Base-by-base conservation (phyloP, 768 basidiomycete species). In the Calocera viscosa region DNA sequence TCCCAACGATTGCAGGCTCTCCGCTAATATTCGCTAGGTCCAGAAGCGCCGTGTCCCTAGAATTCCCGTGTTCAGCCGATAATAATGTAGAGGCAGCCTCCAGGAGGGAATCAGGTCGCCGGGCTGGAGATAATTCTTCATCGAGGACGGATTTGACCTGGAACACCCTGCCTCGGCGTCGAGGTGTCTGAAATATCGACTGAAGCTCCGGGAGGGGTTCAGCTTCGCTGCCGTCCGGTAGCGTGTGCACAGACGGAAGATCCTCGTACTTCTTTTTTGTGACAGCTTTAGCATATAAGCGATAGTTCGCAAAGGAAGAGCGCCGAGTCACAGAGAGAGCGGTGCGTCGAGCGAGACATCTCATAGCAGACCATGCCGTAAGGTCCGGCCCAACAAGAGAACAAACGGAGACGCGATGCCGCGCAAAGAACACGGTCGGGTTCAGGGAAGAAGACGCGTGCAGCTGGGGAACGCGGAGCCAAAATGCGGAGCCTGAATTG, bases 251-350 rank as follows among this genome's bases (percentile, higher is more conserved):
- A 26, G 77, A 76, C 14, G 89, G 89, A 3, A 91, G 79, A 30
- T 89, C 86, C 19, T 78, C 73, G 64, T 80, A 82, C 43, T 78
- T 81, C 73, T 86, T 90, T 69, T 74, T 80, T 0, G 80, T 82
- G 68, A 70, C 72, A 68, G 60, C 68, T 72, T 74, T 73, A 72
- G 53, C 53, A 30, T 32, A 32, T 7, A 19, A 12, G 22, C 53
- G 16, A 26, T 10, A 16, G 14, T 10, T 60, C 19, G 53, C 22
- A 60, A 60, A 26, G 30, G 7, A 60, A 32, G 30, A 5, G 14
- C 53, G 2, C 30, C 53, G 11, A 60, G 30, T 11, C 24, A 60
- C 14, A 32, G 26, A 60, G 26, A 60, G 14, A 7, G 26, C 30
- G 24, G 2, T 60, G 22, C 53, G 53, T 60, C 53, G 53, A 26